Evolutionary conservation across 257 asterid genomes (phyloP), one percentile per base, ranked within the genome.

Genomic region (Nemophila menziesii): DNA sequence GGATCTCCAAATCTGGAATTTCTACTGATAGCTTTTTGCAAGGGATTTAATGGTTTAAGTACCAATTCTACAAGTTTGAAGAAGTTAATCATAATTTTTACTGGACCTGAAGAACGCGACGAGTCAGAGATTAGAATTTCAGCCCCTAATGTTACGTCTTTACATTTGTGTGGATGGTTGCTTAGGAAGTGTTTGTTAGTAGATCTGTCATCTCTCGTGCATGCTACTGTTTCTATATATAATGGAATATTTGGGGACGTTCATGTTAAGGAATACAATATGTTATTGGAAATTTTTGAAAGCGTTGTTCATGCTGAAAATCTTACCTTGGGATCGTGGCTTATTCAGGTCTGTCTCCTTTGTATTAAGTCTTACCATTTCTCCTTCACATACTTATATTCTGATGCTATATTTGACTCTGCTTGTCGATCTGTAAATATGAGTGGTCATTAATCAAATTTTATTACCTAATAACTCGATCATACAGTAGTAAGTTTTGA

Each of bases 1-100:
- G 60, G 52, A 9, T 39, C 38, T 18, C 52, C 60, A 1, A 38
- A 54, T 27, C 17, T 55, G 47, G 47, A 55, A 37, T 7, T 26
- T 22, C 11, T 45, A 4, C 10, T 8, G 2, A 11, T 55, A 37
- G 1, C 1, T 6, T 14, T 9, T 0, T 49, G 55, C 17, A 5
- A 11, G 6, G 45, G 55, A 6, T 24, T 34, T 38, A 2, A 36
- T 17, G 23, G 16, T 36, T 6, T 45, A 16, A 36, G 19, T 12
- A 11, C 44, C 4, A 22, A 36, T 23, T 55, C 53, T 16, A 17
- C 47, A 16, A 13, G 53, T 39, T 55, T 55, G 44, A 37, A 40
- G 37, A 18, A 14, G 29, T 13, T 49, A 22, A 39, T 37, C 7
- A 20, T 18, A 12, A 11, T 6, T 0, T 11, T 13, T 18, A 14